A percentile compares a stretch with the other conserved stretches of the same genome.
phyloP scores from a whole-genome alignment of 2,329 filamentous ascomycete genomes.

The Cercospora sp. region DNA sequence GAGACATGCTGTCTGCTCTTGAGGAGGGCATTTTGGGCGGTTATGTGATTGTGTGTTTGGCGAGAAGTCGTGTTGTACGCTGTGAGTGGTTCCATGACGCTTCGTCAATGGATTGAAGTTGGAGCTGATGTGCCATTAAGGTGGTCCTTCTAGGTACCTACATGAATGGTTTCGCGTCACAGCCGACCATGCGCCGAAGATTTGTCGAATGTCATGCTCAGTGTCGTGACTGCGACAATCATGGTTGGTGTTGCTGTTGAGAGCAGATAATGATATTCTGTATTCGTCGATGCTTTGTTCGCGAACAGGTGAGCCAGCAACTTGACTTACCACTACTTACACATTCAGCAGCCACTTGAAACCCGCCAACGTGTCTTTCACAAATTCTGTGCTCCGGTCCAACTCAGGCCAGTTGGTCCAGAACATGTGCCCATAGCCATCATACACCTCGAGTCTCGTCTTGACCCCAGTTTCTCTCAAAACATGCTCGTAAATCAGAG shows the following conservation, averaged over 20 bases:
- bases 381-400: conserved; percentile 11
- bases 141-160: conserved; percentile 16
- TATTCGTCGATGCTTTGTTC: background rate
- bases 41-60: too few species aligned
- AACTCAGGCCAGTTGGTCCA: conserved; percentile 16
- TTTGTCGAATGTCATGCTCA: background rate
- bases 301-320: background rate
- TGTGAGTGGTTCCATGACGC: background rate
- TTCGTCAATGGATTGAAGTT: background rate
- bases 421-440: conserved; percentile 40
- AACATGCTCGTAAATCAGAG: conserved; percentile 52
- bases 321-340: background rate
- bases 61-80: background rate
- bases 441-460: conserved; percentile 48
- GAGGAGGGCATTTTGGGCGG: conserved; percentile 13
- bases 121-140: conserved; percentile 16
- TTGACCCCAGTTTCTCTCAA: conserved; percentile 45
- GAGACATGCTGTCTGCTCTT: conserved; percentile 25
- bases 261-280: too few species aligned
- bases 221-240: too few species aligned
- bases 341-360: conserved; percentile 12
- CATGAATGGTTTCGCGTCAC: conserved; percentile 15
- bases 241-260: background rate
- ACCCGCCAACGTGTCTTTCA: conserved; percentile 16
- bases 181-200: conserved; percentile 8